Evolutionary conservation across 169 alveolate genomes (phyloP).

Genomic region (Eimeria sp.): DNA sequence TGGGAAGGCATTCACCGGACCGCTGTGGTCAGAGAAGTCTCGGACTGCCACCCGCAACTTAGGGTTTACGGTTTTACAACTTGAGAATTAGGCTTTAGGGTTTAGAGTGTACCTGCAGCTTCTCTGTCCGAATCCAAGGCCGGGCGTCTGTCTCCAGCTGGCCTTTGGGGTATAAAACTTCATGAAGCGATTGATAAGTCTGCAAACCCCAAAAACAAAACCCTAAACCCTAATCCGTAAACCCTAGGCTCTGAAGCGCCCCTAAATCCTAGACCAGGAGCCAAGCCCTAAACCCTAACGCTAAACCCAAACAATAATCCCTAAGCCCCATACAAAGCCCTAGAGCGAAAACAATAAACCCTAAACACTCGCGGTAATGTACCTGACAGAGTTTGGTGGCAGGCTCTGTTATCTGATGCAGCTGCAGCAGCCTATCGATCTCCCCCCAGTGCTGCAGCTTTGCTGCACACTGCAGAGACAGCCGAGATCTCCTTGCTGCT

Average conservation of each 20-base stretch:
- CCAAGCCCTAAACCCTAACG: not conserved
- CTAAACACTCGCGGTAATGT: not conserved
- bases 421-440: conserved; percentile 83
- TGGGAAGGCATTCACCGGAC: not conserved
- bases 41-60: not conserved
- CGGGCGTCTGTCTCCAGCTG: conserved; percentile 19
- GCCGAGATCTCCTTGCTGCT: conserved; percentile 82
- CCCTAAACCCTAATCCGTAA: conserved; percentile 16
- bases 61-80: not conserved
- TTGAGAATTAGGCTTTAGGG: not conserved
- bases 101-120: conserved; percentile 58
- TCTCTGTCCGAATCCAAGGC: conserved; percentile 74
- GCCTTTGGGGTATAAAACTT: conserved; percentile 70
- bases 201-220: conserved; percentile 18
- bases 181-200: conserved; percentile 81
- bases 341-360: not conserved
- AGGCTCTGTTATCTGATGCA: conserved; percentile 34
- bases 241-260: not conserved
- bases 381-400: conserved; percentile 78
- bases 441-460: conserved; percentile 87
- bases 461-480: conserved; percentile 86
- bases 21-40: not conserved
- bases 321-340: not conserved
- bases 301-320: not conserved
- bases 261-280: conserved; percentile 6